Conservation (phyloP, 1,284 basidiomycete species). For the Flammula alnicola region DNA sequence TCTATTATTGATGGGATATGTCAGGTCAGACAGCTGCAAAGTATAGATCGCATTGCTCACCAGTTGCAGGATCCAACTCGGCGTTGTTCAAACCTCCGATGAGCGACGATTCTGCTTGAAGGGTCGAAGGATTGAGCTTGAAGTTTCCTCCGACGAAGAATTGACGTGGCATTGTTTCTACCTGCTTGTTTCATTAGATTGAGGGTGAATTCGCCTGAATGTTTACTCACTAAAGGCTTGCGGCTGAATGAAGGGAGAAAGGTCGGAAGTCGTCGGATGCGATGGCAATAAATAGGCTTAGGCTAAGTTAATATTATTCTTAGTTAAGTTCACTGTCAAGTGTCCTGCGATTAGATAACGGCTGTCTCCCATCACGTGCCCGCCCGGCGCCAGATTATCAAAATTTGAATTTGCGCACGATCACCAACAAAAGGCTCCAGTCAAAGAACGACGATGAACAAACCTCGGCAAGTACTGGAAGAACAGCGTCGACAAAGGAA, state of each 20-base stretch:
- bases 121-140: conserved; percentile 88
- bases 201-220: background rate
- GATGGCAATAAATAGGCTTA: background rate
- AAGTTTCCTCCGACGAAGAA: conserved; percentile 96
- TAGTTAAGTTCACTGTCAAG: conserved; percentile 3
- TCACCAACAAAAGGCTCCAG: too few relatives aligned
- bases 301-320: too few relatives aligned
- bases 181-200: background rate
- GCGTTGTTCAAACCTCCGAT: conserved; percentile 77
- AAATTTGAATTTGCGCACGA: too few relatives aligned
- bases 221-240: background rate
- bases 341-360: conserved; percentile 6
- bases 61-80: conserved; percentile 73
- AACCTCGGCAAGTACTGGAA: too few relatives aligned
- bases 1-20: conserved; percentile 51
- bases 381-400: too few relatives aligned
- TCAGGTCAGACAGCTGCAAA: background rate
- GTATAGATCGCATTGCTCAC: conserved; percentile 46
- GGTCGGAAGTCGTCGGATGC: conserved; percentile 8
- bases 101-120: conserved; percentile 67
- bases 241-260: background rate
- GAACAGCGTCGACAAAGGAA: too few relatives aligned
- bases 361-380: too few relatives aligned
- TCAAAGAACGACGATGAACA: too few relatives aligned
- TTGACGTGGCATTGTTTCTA: conserved; percentile 65